Evolutionary conservation across 306 rosid genomes (phyloP).

Genomic region (Malus sylvestris): DNA sequence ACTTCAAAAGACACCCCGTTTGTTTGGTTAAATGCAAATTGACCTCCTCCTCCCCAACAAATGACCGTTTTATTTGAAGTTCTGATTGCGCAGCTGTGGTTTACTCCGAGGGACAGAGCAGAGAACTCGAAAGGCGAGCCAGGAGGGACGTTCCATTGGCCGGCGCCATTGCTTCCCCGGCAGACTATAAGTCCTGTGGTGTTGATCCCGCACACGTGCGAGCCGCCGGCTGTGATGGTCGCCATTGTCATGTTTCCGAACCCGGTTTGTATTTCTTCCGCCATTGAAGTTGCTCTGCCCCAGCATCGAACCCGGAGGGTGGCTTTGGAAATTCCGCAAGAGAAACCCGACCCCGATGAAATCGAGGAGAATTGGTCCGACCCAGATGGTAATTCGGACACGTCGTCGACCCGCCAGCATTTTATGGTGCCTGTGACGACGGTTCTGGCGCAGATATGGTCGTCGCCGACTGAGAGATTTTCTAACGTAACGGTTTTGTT

Average conservation of each 20-base stretch:
- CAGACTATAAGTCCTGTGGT: conserved; percentile 52
- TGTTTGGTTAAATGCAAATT: conserved; percentile 21
- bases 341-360: conserved; percentile 75
- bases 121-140: conserved; percentile 29
- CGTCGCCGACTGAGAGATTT: conserved; percentile 57
- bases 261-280: conserved; percentile 26
- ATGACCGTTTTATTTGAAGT: conserved; percentile 38
- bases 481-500: conserved; percentile 30
- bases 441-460: conserved; percentile 56
- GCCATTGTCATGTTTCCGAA: conserved; percentile 49
- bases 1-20: conserved; percentile 39
- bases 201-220: conserved; percentile 70
- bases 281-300: conserved; percentile 31
- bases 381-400: conserved; percentile 17
- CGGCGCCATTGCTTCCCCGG: conserved; percentile 45
- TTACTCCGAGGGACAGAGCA: conserved; percentile 53
- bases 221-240: conserved; percentile 51
- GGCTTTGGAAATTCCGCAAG: conserved; percentile 58
- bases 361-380: conserved; percentile 35
- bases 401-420: conserved; percentile 48
- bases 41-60: conserved; percentile 69
- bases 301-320: conserved; percentile 44
- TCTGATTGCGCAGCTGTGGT: conserved; percentile 63
- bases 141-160: conserved; percentile 45
- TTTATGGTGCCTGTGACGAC: conserved; percentile 29